Evolutionary conservation across 2,329 filamentous ascomycete genomes (phyloP).

Genomic region (Aspergillus bombycis): DNA sequence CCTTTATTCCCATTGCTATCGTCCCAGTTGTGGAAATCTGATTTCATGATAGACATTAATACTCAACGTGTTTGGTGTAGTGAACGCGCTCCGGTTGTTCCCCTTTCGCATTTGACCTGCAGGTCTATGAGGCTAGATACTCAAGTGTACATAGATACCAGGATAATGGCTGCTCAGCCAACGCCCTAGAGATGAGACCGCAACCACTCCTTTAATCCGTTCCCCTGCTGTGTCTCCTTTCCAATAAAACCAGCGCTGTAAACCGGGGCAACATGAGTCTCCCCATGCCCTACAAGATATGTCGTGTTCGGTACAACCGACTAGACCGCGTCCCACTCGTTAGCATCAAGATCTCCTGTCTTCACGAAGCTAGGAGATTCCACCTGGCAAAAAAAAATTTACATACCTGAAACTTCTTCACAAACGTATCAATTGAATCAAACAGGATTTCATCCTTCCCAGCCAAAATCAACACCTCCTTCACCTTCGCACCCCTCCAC

Average conservation of each 20-base stretch:
- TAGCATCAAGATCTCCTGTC: not conserved
- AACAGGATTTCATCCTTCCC: conserved; percentile 59
- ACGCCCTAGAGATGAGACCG: conserved; percentile 26
- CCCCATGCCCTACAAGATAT: conserved; percentile 31
- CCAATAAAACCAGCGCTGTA: conserved; percentile 25
- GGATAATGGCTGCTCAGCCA: not conserved
- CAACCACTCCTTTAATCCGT: conserved; percentile 34
- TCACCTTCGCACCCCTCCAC: conserved; percentile 55
- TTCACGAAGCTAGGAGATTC: not conserved
- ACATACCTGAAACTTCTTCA: conserved; percentile 35
- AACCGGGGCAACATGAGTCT: conserved; percentile 35
- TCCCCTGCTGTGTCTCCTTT: conserved; percentile 30
- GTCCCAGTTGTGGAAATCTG: conserved; percentile 4
- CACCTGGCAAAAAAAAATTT: not conserved
- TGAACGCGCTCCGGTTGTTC: not conserved
- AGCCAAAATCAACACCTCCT: conserved; percentile 55
- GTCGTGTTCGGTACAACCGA: conserved; percentile 33
- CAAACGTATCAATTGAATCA: conserved; percentile 35
- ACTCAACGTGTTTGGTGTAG: not conserved
- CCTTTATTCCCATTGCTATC: conserved; percentile 6
- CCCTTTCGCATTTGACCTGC: not conserved
- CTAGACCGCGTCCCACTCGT: conserved; percentile 16
- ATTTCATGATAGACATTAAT: conserved; percentile 9
- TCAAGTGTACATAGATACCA: not conserved
- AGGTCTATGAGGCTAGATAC: not conserved